A percentile compares a stretch with the other conserved stretches of the same genome.
Evolutionary conservation across 306 rosid species (phyloP).

Genomic region (Vigna hirtella): DNA sequence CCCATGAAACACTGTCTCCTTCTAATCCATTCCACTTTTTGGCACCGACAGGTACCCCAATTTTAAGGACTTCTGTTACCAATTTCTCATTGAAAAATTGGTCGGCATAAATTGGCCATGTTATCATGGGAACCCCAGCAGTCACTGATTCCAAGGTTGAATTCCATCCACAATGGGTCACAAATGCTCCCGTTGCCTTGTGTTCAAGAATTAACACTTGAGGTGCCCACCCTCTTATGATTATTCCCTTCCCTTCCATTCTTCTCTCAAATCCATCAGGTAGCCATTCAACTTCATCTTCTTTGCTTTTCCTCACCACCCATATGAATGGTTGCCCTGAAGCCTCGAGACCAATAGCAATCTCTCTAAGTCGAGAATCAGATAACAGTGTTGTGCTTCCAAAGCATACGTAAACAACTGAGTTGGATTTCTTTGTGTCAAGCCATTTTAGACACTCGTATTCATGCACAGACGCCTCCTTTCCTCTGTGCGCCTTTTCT

Average conservation of each 20-base stretch:
- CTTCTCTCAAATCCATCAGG: conserved; percentile 56
- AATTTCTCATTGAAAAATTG: conserved; percentile 59
- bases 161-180: conserved; percentile 65
- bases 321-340: conserved; percentile 55
- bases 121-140: conserved; percentile 57
- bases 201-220: conserved; percentile 53
- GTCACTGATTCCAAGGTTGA: conserved; percentile 53
- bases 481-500: conserved; percentile 32
- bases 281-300: conserved; percentile 34
- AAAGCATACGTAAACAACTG: conserved; percentile 63
- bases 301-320: conserved; percentile 49
- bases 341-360: conserved; percentile 62
- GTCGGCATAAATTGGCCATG: conserved; percentile 48
- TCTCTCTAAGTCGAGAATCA: conserved; percentile 56
- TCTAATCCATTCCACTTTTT: background rate
- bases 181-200: conserved; percentile 49
- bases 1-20: background rate
- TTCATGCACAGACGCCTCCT: conserved; percentile 3
- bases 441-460: conserved; percentile 47
- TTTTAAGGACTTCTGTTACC: conserved; percentile 36
- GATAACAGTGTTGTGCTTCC: conserved; percentile 48
- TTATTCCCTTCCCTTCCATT: conserved; percentile 17
- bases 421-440: conserved; percentile 42
- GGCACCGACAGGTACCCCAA: conserved; percentile 33
- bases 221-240: conserved; percentile 59